Conservation (phyloP, 164 flowering plant species). For the Sextonia rubra region DNA sequence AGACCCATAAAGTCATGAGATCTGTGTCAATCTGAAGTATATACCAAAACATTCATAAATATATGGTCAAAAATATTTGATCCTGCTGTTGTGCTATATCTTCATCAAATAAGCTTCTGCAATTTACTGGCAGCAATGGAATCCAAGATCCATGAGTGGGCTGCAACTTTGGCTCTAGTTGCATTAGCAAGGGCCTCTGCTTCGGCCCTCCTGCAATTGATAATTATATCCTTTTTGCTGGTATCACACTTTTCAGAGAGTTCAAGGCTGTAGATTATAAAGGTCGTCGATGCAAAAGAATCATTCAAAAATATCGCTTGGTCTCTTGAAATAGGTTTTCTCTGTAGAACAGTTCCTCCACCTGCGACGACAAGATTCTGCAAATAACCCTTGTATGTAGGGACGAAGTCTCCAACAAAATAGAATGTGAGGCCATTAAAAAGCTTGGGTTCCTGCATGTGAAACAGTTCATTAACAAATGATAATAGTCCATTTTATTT, state of each 20-base stretch:
- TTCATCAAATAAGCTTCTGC: constrained; percentile 25
- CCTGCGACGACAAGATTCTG: constrained; percentile 74
- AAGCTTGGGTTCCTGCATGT: constrained; percentile 75
- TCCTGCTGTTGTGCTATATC: too few species aligned
- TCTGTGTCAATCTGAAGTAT: too few species aligned
- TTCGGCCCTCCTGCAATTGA: constrained; percentile 32
- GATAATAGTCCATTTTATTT: background rate
- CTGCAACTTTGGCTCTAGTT: constrained; percentile 50
- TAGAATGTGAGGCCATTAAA: constrained; percentile 61
- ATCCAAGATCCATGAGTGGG: constrained; percentile 72
- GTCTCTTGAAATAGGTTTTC: constrained; percentile 59
- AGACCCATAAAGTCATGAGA: too few species aligned
- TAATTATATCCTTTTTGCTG: constrained; percentile 21
- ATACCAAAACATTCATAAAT: too few species aligned
- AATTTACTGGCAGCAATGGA: constrained; percentile 76
- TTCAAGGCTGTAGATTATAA: constrained; percentile 69
- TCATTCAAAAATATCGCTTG: constrained; percentile 15
- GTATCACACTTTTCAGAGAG: constrained; percentile 45
- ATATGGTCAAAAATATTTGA: too few species aligned
- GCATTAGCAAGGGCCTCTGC: constrained; percentile 61
- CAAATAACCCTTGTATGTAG: constrained; percentile 66
- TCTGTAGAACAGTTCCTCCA: constrained; percentile 70
- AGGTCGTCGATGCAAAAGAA: constrained; percentile 26
- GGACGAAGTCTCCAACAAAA: constrained; percentile 56
- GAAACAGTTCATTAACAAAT: background rate